phyloP scores from a whole-genome alignment of 2,329 filamentous ascomycete genomes.

The Botrytis pseudocinerea region DNA sequence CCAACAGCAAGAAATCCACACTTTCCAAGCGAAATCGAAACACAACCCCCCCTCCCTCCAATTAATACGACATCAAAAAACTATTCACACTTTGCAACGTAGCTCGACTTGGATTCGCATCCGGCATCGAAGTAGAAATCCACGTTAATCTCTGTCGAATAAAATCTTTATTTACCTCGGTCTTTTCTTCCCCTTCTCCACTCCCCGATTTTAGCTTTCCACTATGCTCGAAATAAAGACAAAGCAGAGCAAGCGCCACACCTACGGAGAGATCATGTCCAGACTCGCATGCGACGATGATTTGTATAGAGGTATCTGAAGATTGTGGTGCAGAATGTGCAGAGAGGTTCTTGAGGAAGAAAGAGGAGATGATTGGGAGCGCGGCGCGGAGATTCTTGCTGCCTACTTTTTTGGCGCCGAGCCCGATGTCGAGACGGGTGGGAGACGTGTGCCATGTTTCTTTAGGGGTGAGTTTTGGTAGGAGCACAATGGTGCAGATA shows the following conservation, averaged over 20 bases:
- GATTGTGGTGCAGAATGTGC: not conserved
- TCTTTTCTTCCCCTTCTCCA: conserved; percentile 19
- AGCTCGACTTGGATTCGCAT: conserved; percentile 78
- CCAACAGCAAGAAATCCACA: too few relatives aligned
- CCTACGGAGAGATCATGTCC: conserved; percentile 82
- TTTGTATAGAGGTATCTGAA: conserved; percentile 24
- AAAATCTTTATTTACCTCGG: conserved; percentile 65
- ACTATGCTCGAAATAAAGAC: conserved; percentile 67
- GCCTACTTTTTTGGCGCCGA: conserved; percentile 73
- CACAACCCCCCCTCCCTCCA: too few relatives aligned
- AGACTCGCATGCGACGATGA: conserved; percentile 69
- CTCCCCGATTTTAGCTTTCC: conserved; percentile 47
- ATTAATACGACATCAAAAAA: conserved; percentile 65
- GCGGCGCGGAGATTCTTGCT: conserved; percentile 79
- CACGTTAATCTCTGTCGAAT: conserved; percentile 78
- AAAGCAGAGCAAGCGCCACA: conserved; percentile 72
- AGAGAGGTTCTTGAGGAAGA: conserved; percentile 32
- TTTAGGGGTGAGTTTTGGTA: conserved; percentile 47
- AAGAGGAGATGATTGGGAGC: conserved; percentile 49
- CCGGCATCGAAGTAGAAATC: conserved; percentile 76
- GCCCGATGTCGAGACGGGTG: conserved; percentile 55
- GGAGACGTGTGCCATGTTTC: conserved; percentile 46
- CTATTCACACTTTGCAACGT: conserved; percentile 92
- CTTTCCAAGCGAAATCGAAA: too few relatives aligned
- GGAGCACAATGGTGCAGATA: conserved; percentile 44